Conservation (phyloP, 2,329 filamentous ascomycete genomes). For the Cryphonectria japonica region DNA sequence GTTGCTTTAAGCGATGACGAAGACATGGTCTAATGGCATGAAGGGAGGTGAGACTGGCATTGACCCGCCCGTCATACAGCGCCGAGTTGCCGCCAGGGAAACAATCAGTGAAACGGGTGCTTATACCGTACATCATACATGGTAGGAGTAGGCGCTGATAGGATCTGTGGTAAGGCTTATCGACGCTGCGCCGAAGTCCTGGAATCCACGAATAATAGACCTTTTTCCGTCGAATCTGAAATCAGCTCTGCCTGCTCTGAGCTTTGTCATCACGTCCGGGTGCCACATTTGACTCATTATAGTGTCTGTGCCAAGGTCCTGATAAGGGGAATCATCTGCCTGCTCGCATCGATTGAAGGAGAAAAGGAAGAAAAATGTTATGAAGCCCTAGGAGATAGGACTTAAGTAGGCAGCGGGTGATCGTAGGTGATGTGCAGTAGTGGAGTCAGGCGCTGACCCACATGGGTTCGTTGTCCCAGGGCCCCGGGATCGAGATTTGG, state of each 20-base stretch:
- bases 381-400: neutral
- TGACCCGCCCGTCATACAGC: neutral
- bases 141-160: neutral
- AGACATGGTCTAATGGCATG: neutral
- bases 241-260: neutral
- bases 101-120: neutral
- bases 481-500: slow-evolving; percentile 4
- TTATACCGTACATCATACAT: neutral
- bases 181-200: neutral
- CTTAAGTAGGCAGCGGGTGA: neutral
- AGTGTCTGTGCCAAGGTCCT: neutral
- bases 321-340: neutral
- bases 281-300: neutral
- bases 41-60: neutral
- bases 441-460: neutral
- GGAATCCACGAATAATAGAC: neutral
- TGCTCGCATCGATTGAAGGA: neutral
- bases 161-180: neutral
- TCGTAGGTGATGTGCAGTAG: slow-evolving; percentile 1
- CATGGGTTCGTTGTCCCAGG: neutral
- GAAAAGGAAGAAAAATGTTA: neutral
- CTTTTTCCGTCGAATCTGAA: neutral
- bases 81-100: neutral
- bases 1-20: neutral
- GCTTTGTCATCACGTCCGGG: neutral